Evolutionary conservation across 2,329 filamentous ascomycete genomes (phyloP).

Genomic region (Claviceps africana): DNA sequence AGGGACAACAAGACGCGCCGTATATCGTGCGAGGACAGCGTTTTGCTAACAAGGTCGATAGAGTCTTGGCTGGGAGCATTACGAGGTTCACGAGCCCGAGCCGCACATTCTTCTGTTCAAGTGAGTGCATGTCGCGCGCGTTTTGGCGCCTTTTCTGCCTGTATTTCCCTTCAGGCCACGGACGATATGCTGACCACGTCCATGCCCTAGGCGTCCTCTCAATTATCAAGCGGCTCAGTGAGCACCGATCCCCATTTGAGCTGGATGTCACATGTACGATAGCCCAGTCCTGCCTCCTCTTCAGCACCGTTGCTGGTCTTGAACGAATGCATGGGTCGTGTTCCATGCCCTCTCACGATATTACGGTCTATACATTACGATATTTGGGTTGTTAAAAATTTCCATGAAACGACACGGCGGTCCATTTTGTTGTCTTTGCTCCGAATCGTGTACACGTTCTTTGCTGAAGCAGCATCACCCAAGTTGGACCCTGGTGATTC

Average conservation of each 20-base stretch:
- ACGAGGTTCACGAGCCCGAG: constrained; percentile 97
- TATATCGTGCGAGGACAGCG: not conserved
- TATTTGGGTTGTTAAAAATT: constrained; percentile 4
- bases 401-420: constrained; percentile 3
- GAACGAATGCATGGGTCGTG: constrained; percentile 9
- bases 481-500: not conserved
- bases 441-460: not conserved
- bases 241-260: constrained; percentile 5
- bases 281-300: constrained; percentile 6
- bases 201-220: constrained; percentile 53
- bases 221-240: constrained; percentile 65
- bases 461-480: not conserved
- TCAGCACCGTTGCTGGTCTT: constrained; percentile 5
- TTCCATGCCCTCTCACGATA: constrained; percentile 11
- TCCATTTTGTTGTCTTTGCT: constrained; percentile 1
- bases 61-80: constrained; percentile 98
- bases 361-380: constrained; percentile 10
- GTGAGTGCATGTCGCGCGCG: constrained; percentile 31
- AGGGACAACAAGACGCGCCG: not conserved
- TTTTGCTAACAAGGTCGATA: constrained; percentile 22
- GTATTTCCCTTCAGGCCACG: not conserved
- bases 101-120: constrained; percentile 98
- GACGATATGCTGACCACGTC: not conserved
- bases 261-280: constrained; percentile 11
- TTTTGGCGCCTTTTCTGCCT: not conserved